Base-by-base conservation (phyloP, 192 early-diverging fungal species). In the Oehlia diaphana region DNA sequence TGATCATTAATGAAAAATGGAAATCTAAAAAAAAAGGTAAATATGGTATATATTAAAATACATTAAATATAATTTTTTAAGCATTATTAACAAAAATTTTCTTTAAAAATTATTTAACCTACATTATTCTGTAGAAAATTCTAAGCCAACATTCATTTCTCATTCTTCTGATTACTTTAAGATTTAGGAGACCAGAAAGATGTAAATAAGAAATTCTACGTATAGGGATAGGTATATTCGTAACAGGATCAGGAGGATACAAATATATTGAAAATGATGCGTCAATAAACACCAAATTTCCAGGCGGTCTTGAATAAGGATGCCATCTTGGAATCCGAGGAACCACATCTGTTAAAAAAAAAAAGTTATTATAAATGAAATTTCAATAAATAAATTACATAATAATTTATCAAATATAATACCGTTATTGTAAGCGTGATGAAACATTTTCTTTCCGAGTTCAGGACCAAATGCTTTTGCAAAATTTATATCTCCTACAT, bases 1-100 rank as follows among this genome's bases (percentile, higher is more conserved):
- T 90, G 88, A 58, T 90, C 88, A 69, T 90, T 90, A 66, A 90
- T 35, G 37, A 89, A 87, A 68, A 87, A 89, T 0, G 88, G 88
- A 10, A 86, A 79, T 4, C 53, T 58, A 3, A 58, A 58, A 19
- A 53, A 26, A 53, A 53, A 58, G 4, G 16, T 31, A 31, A 2
- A 31, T 31, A 31, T 31, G 31, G 31, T 31, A 31, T 31, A 19
- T 4, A 16, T 19, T 58, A 19, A 19, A 26, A 58, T 58, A 19
- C 13, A 2, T 3, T 13, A 16, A 58, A 19, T 58, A 19, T 19
- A 58, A 58, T 26, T 26, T 26, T 26, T 26, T 26, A 26, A 26
- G 26, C 26, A 26, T 26, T 26, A 26, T 26, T 26, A 26, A 26
- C 26, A 26, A 26, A 26, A 26, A 26, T 26, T 26, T 2, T 13